Base-by-base conservation (phyloP, 2,329 filamentous ascomycete species). In the Aspergillus amoenus region DNA sequence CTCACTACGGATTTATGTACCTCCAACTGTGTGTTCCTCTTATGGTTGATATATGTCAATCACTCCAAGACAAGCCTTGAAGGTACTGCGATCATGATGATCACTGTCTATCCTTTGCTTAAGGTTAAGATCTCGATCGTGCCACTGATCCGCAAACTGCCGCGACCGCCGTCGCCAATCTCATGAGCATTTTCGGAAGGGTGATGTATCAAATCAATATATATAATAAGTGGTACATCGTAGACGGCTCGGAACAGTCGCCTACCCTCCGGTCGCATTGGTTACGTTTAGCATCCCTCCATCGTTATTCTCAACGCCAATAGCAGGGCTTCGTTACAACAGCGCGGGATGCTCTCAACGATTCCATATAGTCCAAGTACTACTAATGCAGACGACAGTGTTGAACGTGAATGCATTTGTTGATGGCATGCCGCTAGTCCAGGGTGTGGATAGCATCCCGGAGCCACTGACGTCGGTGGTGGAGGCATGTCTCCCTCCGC, bases 391-490 rank as follows among this genome's bases (percentile, higher is more conserved):
- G 32, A 39, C n/a, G 27, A 40, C 24, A 47, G 52, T 55, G 64
- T 64, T 45, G 24, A 24, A 50, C 37, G 27, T 52, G 30, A 41
- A 43, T 52, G 44, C 43, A 39, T 56, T 41, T 24, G 15, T 32
- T 24, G 39, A 46, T 48, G 47, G 34, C n/a, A 12, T 53, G 43
- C 51, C 42, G 51, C 51, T 47, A 53, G 39, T 51, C n/a, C 43
- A 18, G 21, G 59, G 61, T 57, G 60, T 60, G 55, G 60, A 60
- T 52, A 44, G 27, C 32, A 57, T 64, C 57, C 60, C 61, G 60
- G 60, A 56, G 58, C 58, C 64, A 64, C 67, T 70, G 68, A 70
- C 68, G 68, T 68, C 64, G 66, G 56, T 65, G 60, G 55, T 49
- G 45, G 55, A 18, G 43, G 43, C 9, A 32, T 27, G 34, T 42